Evolutionary conservation across 1,284 basidiomycete species (phyloP), one percentile per base, ranked within the genome.

Genomic region (Trametes polyzona): DNA sequence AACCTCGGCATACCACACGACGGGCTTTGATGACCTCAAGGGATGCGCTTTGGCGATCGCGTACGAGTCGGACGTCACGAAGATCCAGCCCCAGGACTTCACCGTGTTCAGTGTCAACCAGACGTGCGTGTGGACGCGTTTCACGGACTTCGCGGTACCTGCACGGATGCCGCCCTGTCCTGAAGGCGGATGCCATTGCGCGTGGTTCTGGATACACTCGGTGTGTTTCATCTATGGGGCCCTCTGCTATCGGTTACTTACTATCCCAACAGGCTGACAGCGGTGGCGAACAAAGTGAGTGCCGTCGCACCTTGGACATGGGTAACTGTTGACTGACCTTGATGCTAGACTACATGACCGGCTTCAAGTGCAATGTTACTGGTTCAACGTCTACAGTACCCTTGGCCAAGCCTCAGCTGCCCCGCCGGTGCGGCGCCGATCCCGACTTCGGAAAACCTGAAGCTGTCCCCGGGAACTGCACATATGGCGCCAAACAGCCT

Each of bases 191-290:
- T 92, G 90, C 65, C 80, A 76, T 14, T 91, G 90, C 69, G 80
- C 83, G 5, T 92, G 83, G 77, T 85, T 86, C 67, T 92, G 90
- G 89, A 82, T 88, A 21, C 87, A 89, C 68, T 76, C 77, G 1
- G 76, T 78, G 57, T 23, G 78, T 71, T 2, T 9, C 2, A 7
- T 8, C 17, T 29, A 21, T n/a, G 29, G 17, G 32, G 7, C 16
- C 3, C 10, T 23, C 2, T 9, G 10, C 32, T n/a, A n/a, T 10
- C 17, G 11, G 2, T 8, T 4, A 4, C n/a, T 19, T 11, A 17
- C 19, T 33, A 8, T 21, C n/a, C 9, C n/a, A 24, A 19, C 42
- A 75, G 71, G 55, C 72, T 7, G 73, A 81, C 53, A 75, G 74
- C 24, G 80, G 81, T 26, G 63, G 72, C 7, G 75, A 78, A 65